These are phyloP conservation scores for Pseudogymnoascus sp. DNA, from an alignment of 2,329 filamentous ascomycete genomes.

Conservation along the genomic window DNA sequence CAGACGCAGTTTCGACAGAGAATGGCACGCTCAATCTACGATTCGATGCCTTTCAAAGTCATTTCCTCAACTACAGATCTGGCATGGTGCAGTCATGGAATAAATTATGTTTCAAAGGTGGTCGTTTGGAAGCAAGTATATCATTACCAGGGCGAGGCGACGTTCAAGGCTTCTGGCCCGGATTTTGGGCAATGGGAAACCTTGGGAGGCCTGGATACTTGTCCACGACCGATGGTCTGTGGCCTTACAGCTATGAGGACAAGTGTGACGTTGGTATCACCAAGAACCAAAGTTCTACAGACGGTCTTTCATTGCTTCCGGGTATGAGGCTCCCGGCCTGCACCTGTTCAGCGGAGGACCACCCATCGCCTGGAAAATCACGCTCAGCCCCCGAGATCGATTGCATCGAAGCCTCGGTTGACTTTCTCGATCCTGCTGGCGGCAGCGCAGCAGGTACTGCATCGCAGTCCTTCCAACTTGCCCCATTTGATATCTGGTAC, in stretches of 20 bases:
- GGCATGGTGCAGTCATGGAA: slow-evolving; percentile 73
- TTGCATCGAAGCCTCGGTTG: slow-evolving; percentile 57
- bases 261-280: slow-evolving; percentile 64
- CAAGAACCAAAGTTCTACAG: slow-evolving; percentile 59
- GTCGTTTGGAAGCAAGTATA: slow-evolving; percentile 60
- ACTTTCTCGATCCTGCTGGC: slow-evolving; percentile 31
- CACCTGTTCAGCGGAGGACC: slow-evolving; percentile 55
- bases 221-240: slow-evolving; percentile 62
- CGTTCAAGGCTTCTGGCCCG: slow-evolving; percentile 63
- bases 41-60: slow-evolving; percentile 58
- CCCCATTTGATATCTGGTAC: slow-evolving; percentile 64
- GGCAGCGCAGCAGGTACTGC: slow-evolving; percentile 49
- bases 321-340: slow-evolving; percentile 64
- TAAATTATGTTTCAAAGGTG: slow-evolving; percentile 64
- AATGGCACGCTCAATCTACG: slow-evolving; percentile 55
- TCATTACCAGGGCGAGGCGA: slow-evolving; percentile 61
- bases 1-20: slow-evolving; percentile 54
- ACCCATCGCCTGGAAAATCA: slow-evolving; percentile 56
- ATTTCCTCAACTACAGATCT: slow-evolving; percentile 58
- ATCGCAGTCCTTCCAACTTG: slow-evolving; percentile 59
- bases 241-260: slow-evolving; percentile 66
- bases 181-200: slow-evolving; percentile 71
- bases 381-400: slow-evolving; percentile 65
- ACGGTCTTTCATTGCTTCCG: slow-evolving; percentile 58
- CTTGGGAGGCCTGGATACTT: slow-evolving; percentile 61